Conservation (phyloP, 2,329 filamentous ascomycete genomes). For the Didymella exigua region DNA sequence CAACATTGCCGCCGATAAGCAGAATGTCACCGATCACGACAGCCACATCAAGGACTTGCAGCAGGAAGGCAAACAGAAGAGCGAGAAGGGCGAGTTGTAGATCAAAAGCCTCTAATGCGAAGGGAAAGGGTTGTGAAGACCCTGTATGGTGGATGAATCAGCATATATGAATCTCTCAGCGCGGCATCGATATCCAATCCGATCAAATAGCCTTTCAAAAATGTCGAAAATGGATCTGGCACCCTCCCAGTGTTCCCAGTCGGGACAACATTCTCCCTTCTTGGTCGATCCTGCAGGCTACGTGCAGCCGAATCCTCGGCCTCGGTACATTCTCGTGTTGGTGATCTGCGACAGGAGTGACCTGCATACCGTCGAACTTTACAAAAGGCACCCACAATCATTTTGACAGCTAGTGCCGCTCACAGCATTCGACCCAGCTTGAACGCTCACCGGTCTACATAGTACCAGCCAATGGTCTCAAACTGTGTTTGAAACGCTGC, state of each 20-base stretch:
- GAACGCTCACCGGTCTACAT: background rate
- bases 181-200: background rate
- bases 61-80: constrained; percentile 50
- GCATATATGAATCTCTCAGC: background rate
- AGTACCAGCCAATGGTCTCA: background rate
- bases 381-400: background rate
- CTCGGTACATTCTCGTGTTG: constrained; percentile 4
- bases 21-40: constrained; percentile 51
- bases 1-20: constrained; percentile 50
- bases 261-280: background rate
- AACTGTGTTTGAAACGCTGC: constrained; percentile 4
- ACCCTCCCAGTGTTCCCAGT: background rate
- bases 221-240: background rate
- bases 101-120: background rate
- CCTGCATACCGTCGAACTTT: background rate
- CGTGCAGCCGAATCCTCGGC: constrained; percentile 12
- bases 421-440: background rate
- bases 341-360: constrained; percentile 4
- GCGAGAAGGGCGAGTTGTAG: constrained; percentile 45
- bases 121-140: no score
- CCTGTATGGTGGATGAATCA: background rate
- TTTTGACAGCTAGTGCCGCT: background rate
- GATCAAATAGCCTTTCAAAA: background rate
- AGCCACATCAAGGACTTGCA: constrained; percentile 54
- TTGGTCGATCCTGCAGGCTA: constrained; percentile 9